These are phyloP conservation scores for Rheum nobile DNA, from an alignment of 148 eudicot genomes.

Conservation along the genomic window DNA sequence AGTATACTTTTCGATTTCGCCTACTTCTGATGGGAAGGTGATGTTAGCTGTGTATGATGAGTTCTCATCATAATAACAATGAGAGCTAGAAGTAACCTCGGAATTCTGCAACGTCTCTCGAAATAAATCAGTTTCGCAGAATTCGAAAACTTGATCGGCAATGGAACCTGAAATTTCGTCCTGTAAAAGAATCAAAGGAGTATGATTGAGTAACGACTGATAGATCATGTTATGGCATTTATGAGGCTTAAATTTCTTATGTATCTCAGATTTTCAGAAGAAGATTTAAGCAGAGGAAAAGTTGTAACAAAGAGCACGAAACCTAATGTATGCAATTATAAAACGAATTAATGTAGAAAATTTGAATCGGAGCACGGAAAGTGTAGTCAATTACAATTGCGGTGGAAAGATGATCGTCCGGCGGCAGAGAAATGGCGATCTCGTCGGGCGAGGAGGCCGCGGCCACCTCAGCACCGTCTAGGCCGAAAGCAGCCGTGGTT, in stretches of 20 bases:
- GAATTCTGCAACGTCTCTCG: slow-evolving; percentile 43
- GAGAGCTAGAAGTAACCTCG: slow-evolving; percentile 51
- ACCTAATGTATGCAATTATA: no score
- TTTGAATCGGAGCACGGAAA: not conserved
- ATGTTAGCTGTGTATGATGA: slow-evolving; percentile 28
- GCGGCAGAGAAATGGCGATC: not conserved
- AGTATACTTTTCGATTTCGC: slow-evolving; percentile 10
- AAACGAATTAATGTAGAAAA: not conserved
- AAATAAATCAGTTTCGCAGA: slow-evolving; percentile 54
- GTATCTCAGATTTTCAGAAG: no score
- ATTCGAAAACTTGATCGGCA: slow-evolving; percentile 45
- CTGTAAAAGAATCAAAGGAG: slow-evolving; percentile 23
- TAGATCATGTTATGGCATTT: no score
- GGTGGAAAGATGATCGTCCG: not conserved
- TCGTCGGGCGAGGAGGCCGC: not conserved
- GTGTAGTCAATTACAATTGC: not conserved
- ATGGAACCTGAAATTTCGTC: slow-evolving; percentile 55
- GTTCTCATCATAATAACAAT: slow-evolving; percentile 39
- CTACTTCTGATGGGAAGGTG: slow-evolving; percentile 20
- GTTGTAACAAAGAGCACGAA: no score
- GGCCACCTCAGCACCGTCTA: not conserved
- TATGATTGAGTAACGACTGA: no score
- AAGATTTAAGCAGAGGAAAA: no score
- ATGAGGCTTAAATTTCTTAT: no score
- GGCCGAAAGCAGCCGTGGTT: slow-evolving; percentile 2